Conservation (phyloP, 2,329 filamentous ascomycete species). For the Xylaria sp. region DNA sequence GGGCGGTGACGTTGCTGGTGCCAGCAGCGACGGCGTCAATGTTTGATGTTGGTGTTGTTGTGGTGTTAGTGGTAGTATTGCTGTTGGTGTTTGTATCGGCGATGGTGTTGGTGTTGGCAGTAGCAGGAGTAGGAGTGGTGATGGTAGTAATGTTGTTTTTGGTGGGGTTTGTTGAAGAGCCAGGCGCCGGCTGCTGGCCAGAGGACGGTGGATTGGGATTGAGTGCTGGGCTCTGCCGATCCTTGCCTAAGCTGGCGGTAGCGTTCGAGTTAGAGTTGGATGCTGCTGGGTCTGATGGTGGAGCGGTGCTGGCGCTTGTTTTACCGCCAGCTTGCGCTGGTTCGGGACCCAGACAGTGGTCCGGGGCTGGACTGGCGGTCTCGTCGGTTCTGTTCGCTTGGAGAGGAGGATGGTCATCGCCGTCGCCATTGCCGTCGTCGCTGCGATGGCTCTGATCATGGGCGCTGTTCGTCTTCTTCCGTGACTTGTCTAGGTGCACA, state of each 20-base stretch:
- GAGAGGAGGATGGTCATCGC: neutral
- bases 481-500: slow-evolving; percentile 15
- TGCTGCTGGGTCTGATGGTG: slow-evolving; percentile 27
- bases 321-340: slow-evolving; percentile 24
- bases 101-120: slow-evolving; percentile 20
- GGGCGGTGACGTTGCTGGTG: slow-evolving; percentile 6
- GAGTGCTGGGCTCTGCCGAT: slow-evolving; percentile 49
- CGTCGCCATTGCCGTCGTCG: neutral
- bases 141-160: slow-evolving; percentile 1
- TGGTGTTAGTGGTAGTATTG: slow-evolving; percentile 31
- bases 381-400: slow-evolving; percentile 6
- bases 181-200: neutral
- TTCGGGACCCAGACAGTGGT: slow-evolving; percentile 1
- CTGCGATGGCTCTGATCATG: neutral
- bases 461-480: slow-evolving; percentile 1
- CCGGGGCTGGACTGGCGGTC: slow-evolving; percentile 6
- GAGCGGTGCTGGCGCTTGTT: slow-evolving; percentile 31
- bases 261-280: slow-evolving; percentile 36
- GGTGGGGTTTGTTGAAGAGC: slow-evolving; percentile 9
- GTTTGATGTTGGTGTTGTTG: slow-evolving; percentile 14
- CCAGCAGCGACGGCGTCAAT: neutral
- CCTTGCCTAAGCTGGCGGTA: slow-evolving; percentile 46
- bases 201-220: slow-evolving; percentile 21
- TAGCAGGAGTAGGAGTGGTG: slow-evolving; percentile 26
- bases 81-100: slow-evolving; percentile 26